These are phyloP conservation scores for Avena atlantica DNA, from an alignment of 176 grass and related monocot species.

Conservation along the genomic window DNA sequence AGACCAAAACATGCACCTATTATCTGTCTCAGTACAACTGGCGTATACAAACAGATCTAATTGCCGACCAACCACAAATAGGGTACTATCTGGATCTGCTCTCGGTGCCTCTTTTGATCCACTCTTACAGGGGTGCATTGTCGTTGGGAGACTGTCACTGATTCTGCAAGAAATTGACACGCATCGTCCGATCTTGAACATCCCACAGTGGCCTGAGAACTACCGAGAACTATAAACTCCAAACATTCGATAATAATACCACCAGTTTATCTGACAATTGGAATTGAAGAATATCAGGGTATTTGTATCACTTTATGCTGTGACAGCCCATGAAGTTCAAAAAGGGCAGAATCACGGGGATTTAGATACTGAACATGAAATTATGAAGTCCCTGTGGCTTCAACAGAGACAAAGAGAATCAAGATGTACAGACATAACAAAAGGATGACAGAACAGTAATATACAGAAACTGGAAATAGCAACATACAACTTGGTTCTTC, in stretches of 20 bases:
- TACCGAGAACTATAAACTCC: slow-evolving; percentile 47
- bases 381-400: slow-evolving; percentile 18
- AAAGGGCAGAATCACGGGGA: slow-evolving; percentile 18
- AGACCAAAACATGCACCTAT: slow-evolving; percentile 44
- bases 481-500: slow-evolving; percentile 62
- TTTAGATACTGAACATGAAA: slow-evolving; percentile 21
- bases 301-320: slow-evolving; percentile 36
- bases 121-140: slow-evolving; percentile 23
- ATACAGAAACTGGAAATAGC: slow-evolving; percentile 44
- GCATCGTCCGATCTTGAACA: slow-evolving; percentile 22
- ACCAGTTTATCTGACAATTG: slow-evolving; percentile 50
- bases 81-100: slow-evolving; percentile 20
- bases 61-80: slow-evolving; percentile 31
- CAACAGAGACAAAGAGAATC: slow-evolving; percentile 25
- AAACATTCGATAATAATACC: slow-evolving; percentile 33
- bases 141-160: neutral
- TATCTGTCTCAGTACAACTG: slow-evolving; percentile 32
- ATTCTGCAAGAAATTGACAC: slow-evolving; percentile 23
- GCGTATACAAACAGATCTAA: slow-evolving; percentile 46
- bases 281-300: slow-evolving; percentile 34
- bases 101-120: slow-evolving; percentile 21
- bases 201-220: slow-evolving; percentile 30
- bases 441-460: slow-evolving; percentile 5
- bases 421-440: slow-evolving; percentile 45
- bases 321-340: slow-evolving; percentile 23